Evolutionary conservation across 371 early-diverging fungal species (phyloP), one percentile per base, ranked within the genome.

Genomic region (Phascolomyces articulosus): DNA sequence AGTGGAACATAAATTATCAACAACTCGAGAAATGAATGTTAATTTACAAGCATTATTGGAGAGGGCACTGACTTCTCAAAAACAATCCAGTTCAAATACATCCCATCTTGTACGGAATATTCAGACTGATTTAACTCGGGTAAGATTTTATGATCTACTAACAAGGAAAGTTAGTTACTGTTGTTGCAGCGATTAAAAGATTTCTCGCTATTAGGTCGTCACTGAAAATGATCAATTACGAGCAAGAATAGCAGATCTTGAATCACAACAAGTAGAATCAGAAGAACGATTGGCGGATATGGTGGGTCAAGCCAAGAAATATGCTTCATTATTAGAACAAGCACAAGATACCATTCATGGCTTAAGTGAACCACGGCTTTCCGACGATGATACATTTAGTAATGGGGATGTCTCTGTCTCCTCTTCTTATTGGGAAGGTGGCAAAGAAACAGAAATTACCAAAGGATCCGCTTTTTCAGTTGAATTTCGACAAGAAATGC

Each of bases 331-430:
- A 49, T 77, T 89, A 21, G 87, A 89, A 60, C 85, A 87, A 61
- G 89, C 89, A 2, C 89, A 89, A 63, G 86, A 87, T 68, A 87
- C 87, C 11, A 89, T 89, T 53, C 87, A 88, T 41, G 71, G 69
- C 26, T 60, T 84, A 40, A 78, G 82, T 44, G 85, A 84, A 47
- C 79, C 80, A 9, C 74, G 82, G 21, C 48, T 80, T 41, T 64
- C 68, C 49, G 82, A 83, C 29, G 84, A 84, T 58, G 72, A 72
- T 23, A 49, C 62, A 6, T 54, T 71, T 10, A 70, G 72, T 26
- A 68, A 69, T 27, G 62, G 66, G 13, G 65, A 60, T 49, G 71
- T 59, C 47, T 73, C 75, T 51, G 65, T 72, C 0, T 75, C 75
- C 2, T 74, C 77, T 20, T 74, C 77, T 20, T 73, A 71, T 55